Percentiles rank a stretch among this genome's conserved stretches.
These are phyloP conservation scores for Mycothermus thermophilus DNA, from an alignment of 495 filamentous ascomycete species.

Conservation along the genomic window DNA sequence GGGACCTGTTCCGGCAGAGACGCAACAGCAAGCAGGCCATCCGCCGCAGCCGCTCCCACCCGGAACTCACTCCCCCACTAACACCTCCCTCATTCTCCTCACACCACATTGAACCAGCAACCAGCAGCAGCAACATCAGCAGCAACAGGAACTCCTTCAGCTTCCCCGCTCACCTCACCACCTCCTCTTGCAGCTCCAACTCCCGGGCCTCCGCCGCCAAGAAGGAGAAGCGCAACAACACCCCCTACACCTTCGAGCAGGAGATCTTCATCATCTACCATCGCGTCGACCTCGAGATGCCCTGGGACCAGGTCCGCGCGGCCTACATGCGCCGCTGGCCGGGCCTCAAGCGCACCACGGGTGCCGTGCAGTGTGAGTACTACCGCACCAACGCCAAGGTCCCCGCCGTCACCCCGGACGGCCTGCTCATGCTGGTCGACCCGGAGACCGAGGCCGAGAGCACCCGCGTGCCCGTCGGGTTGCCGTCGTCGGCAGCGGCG, in stretches of 20 bases:
- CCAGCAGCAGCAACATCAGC: not conserved
- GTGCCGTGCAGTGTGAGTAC: slow-evolving; percentile 23
- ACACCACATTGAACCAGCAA: not conserved
- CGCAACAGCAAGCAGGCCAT: not conserved
- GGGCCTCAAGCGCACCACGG: slow-evolving; percentile 7
- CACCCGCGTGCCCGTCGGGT: not conserved
- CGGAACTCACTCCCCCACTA: not conserved
- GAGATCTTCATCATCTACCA: slow-evolving; percentile 19
- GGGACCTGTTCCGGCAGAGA: not conserved
- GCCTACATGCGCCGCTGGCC: slow-evolving; percentile 18
- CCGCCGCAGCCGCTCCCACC: not conserved
- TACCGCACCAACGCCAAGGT: slow-evolving; percentile 23
- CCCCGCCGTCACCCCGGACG: slow-evolving; percentile 6
- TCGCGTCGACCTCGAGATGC: slow-evolving; percentile 19
- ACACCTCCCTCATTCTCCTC: not conserved
- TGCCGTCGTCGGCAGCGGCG: too few relatives aligned
- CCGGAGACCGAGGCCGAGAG: not conserved
- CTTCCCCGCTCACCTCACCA: not conserved
- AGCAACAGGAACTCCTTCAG: not conserved
- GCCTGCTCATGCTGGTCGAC: slow-evolving; percentile 14
- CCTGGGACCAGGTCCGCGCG: slow-evolving; percentile 19
- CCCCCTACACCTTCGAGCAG: slow-evolving; percentile 11
- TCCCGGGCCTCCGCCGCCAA: not conserved
- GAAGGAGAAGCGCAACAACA: slow-evolving; percentile 8
- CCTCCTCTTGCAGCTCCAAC: not conserved